These are phyloP conservation scores for Tolypocladium paradoxum DNA, from an alignment of 2,329 filamentous ascomycete species.

Conservation along the genomic window DNA sequence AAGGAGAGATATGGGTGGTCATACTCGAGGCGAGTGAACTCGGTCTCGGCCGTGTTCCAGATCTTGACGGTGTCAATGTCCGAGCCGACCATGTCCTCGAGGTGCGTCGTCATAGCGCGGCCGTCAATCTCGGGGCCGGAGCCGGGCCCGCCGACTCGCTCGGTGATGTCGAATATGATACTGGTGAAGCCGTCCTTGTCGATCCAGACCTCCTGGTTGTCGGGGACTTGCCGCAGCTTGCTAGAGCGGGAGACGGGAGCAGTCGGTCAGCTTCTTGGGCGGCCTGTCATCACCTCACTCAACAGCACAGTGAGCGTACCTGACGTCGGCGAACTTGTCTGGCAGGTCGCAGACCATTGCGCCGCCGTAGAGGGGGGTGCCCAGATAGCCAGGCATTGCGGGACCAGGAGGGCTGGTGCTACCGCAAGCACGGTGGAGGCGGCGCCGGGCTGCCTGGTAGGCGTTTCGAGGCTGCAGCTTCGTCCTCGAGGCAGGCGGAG, in stretches of 20 bases:
- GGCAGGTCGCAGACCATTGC: slow-evolving; percentile 61
- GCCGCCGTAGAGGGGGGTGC: slow-evolving; percentile 58
- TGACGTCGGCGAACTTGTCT: slow-evolving; percentile 58
- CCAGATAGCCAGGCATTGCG: slow-evolving; percentile 42
- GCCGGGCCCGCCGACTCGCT: slow-evolving; percentile 55
- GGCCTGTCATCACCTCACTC: background rate
- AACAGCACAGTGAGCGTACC: slow-evolving; percentile 32
- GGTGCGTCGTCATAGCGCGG: slow-evolving; percentile 56
- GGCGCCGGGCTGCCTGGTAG: background rate
- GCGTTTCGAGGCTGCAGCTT: background rate
- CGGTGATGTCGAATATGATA: slow-evolving; percentile 83
- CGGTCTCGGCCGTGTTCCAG: slow-evolving; percentile 52
- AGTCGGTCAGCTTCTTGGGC: slow-evolving; percentile 4
- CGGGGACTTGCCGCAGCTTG: slow-evolving; percentile 63
- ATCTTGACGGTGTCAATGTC: slow-evolving; percentile 55
- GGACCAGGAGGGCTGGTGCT: background rate
- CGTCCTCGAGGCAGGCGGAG: background rate
- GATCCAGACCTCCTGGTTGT: slow-evolving; percentile 89
- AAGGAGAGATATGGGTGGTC: slow-evolving; percentile 9
- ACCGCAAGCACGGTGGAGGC: background rate
- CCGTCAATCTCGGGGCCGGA: slow-evolving; percentile 52
- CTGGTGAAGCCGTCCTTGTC: slow-evolving; percentile 73
- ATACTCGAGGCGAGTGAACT: slow-evolving; percentile 45
- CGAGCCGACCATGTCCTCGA: slow-evolving; percentile 57
- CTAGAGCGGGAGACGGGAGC: slow-evolving; percentile 25